Evolutionary conservation across 805 yeast genomes (phyloP), one percentile per base, ranked within the genome.

Genomic region (Cyberlindnera mrakii): DNA sequence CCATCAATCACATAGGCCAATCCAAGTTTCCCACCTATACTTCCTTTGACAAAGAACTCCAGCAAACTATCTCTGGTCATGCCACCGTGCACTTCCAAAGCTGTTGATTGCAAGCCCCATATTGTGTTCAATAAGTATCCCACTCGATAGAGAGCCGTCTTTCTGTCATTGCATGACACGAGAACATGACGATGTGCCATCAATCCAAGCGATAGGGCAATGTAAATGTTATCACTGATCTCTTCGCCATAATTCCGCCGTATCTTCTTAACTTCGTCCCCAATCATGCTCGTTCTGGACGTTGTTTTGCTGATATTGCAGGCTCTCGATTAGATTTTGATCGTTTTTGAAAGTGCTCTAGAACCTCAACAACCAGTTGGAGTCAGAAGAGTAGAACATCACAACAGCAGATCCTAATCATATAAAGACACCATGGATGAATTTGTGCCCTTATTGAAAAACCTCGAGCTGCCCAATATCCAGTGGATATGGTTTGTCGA

Each of bases 161-260:
- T 8, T 0, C 48, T 43, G 15, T 54, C 50, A 6, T 44, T 23
- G 2, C 64, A 51, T 2, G 59, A 48, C 1, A 65, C 50, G 5
- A 59, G 30, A 8, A 64, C 39, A 40, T 60, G 57, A n/a, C 55
- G 46, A 32, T 48, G 43, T 1, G 63, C 62, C 9, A 63, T 47
- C 1, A 51, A n/a, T 1, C 44, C 50, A 8, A 53, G 40, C 3
- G 44, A 39, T 20, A 48, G 33, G 3, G 55, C 48, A 14, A 48
- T 42, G 34, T 43, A 51, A 1, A 53, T 35, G 43, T 49, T 49
- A 17, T 46, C 44, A 19, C 46, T 48, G 7, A 46, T 45, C 13
- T 15, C 14, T n/a, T 14, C 23, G 13, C 17, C 32, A 17, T 27
- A 17, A 5, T 13, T 15, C 8, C 13, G 25, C 17, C 34, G 33